Percentiles rank a stretch among this genome's conserved stretches.
Evolutionary conservation across 305 asterid genomes (phyloP).

Genomic region (Andrographis paniculata): DNA sequence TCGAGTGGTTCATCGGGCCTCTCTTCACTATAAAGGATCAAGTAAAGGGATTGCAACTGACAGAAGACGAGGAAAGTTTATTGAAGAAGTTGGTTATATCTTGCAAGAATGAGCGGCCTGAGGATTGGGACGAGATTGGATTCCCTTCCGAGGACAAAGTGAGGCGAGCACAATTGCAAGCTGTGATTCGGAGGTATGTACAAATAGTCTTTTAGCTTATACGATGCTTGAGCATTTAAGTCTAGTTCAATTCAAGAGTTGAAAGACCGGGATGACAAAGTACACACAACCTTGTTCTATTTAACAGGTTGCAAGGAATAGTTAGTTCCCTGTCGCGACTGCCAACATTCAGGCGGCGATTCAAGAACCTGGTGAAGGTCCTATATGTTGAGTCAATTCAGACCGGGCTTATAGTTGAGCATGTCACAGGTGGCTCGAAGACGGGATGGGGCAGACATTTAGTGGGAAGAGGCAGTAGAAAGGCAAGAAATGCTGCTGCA

Average conservation of each 20-base stretch:
- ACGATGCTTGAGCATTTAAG: too few species aligned
- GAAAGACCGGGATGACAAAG: too few species aligned
- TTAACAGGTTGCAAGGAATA: constrained; percentile 78
- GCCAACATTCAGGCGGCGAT: constrained; percentile 79
- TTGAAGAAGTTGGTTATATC: constrained; percentile 49
- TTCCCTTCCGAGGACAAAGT: constrained; percentile 63
- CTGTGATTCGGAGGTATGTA: constrained; percentile 73
- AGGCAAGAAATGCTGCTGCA: too few species aligned
- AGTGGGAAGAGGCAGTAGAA: too few species aligned
- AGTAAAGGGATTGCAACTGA: constrained; percentile 44
- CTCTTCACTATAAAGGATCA: constrained; percentile 86
- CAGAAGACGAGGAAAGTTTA: constrained; percentile 51
- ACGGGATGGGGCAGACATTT: neutral
- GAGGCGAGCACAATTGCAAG: constrained; percentile 80
- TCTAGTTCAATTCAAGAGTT: too few species aligned
- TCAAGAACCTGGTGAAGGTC: constrained; percentile 52
- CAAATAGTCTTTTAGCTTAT: too few species aligned
- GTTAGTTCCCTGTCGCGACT: constrained; percentile 62
- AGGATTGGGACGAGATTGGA: constrained; percentile 65
- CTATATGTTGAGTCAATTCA: constrained; percentile 52
- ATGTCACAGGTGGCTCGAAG: neutral
- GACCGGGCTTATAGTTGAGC: constrained; percentile 18
- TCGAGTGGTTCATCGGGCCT: constrained; percentile 75
- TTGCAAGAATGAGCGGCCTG: constrained; percentile 52
- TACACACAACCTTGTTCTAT: too few species aligned